Evolutionary conservation across 192 early-diverging fungal species (phyloP).

Genomic region (Coemansia sp.): DNA sequence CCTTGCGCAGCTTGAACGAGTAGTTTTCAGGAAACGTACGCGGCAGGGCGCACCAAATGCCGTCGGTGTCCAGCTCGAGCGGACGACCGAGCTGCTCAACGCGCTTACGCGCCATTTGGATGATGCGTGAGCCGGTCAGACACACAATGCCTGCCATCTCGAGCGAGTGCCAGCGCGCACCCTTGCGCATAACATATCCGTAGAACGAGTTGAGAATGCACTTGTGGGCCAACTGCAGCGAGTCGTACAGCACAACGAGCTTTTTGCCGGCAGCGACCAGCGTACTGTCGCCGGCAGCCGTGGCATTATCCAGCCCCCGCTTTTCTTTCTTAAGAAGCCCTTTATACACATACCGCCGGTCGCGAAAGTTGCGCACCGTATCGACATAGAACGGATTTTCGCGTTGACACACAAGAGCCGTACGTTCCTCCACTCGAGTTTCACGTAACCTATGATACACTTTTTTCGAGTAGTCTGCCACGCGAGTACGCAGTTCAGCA

Average conservation of each 20-base stretch:
- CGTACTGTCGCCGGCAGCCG: slow-evolving; percentile 59
- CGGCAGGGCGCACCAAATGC: slow-evolving; percentile 98
- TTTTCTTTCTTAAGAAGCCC: slow-evolving; percentile 90
- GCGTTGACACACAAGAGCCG: slow-evolving; percentile 93
- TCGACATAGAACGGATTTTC: slow-evolving; percentile 99
- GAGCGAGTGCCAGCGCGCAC: slow-evolving; percentile 96
- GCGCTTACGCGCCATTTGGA: slow-evolving; percentile 90
- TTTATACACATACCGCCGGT: slow-evolving; percentile 98
- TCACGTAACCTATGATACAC: slow-evolving; percentile 83
- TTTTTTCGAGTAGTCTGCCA: slow-evolving; percentile 83
- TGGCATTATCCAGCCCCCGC: slow-evolving; percentile 73
- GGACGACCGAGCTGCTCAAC: slow-evolving; percentile 93
- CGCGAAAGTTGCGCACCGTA: slow-evolving; percentile 93
- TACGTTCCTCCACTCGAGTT: slow-evolving; percentile 75
- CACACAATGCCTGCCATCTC: slow-evolving; percentile 99
- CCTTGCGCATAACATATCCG: slow-evolving; percentile 99
- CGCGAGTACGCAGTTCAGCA: slow-evolving; percentile 68
- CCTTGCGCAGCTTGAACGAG: slow-evolving; percentile 72
- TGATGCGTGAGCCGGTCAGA: slow-evolving; percentile 92
- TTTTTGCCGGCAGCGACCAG: slow-evolving; percentile 82
- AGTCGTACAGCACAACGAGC: slow-evolving; percentile 94
- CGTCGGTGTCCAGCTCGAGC: slow-evolving; percentile 97
- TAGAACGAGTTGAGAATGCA: slow-evolving; percentile 95
- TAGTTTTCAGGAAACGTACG: slow-evolving; percentile 91
- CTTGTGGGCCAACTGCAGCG: slow-evolving; percentile 97